phyloP scores from a whole-genome alignment of 306 rosid species.

The Aeschynomene evenia region DNA sequence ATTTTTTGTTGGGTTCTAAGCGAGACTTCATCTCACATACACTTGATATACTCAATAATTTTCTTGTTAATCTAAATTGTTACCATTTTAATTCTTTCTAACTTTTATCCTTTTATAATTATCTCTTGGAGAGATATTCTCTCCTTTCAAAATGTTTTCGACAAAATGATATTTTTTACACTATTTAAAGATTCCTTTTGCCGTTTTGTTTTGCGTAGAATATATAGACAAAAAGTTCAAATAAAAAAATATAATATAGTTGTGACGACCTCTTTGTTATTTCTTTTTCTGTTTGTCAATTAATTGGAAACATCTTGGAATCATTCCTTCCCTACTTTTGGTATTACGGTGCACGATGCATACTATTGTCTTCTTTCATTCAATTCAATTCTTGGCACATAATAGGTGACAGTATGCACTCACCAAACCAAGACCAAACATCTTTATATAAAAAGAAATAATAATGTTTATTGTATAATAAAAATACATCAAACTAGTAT shows the following conservation, averaged over 20 bases:
- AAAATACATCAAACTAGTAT: too few relatives aligned
- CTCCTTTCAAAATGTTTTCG: background rate
- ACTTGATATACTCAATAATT: too few relatives aligned
- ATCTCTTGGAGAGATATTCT: background rate
- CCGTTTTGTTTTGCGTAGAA: background rate
- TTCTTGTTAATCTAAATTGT: too few relatives aligned
- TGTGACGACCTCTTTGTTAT: background rate
- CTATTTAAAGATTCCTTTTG: conserved; percentile 17
- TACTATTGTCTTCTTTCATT: background rate
- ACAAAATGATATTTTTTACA: background rate
- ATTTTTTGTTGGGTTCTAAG: too few relatives aligned
- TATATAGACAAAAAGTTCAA: conserved; percentile 4
- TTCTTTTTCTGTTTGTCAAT: too few relatives aligned
- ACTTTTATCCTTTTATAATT: background rate
- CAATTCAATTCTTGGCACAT: background rate
- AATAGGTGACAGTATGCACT: background rate
- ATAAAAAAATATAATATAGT: background rate
- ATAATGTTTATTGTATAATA: too few relatives aligned
- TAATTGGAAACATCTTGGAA: background rate
- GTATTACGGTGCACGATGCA: background rate
- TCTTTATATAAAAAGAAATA: too few relatives aligned
- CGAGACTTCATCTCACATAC: too few relatives aligned
- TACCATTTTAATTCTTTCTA: background rate
- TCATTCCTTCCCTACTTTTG: background rate
- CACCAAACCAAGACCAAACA: background rate